phyloP scores from a whole-genome alignment of 805 yeast species.

The Starmerella scarabaei region DNA sequence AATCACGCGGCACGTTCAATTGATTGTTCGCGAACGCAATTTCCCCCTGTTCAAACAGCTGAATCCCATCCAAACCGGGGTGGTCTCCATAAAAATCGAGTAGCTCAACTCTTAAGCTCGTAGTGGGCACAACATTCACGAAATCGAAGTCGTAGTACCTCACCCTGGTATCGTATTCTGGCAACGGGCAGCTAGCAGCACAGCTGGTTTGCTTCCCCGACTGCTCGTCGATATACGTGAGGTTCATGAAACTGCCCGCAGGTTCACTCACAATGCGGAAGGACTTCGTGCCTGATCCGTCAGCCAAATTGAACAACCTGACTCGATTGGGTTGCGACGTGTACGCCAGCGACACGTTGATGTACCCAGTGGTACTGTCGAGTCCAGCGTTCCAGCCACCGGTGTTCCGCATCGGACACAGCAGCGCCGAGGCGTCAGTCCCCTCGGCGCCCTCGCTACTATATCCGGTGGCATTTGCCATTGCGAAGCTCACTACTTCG shows the following conservation, averaged over 20 bases:
- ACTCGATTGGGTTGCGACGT: slow-evolving; percentile 52
- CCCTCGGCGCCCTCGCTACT: slow-evolving; percentile 1
- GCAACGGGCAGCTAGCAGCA: slow-evolving; percentile 82
- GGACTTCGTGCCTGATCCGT: slow-evolving; percentile 35
- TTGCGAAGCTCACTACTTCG: slow-evolving; percentile 13
- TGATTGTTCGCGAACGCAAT: slow-evolving; percentile 62
- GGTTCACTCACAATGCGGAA: slow-evolving; percentile 72
- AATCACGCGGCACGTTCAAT: slow-evolving; percentile 28
- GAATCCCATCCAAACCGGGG: slow-evolving; percentile 61
- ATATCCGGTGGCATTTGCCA: slow-evolving; percentile 15
- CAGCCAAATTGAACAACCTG: slow-evolving; percentile 51
- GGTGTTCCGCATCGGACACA: slow-evolving; percentile 43
- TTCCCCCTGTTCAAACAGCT: slow-evolving; percentile 47
- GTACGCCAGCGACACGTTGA: slow-evolving; percentile 17
- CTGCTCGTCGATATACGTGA: slow-evolving; percentile 67
- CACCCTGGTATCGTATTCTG: slow-evolving; percentile 22
- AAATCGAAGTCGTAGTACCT: slow-evolving; percentile 69
- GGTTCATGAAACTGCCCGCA: slow-evolving; percentile 78
- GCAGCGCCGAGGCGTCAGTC: slow-evolving; percentile 25
- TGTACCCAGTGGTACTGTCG: slow-evolving; percentile 13
- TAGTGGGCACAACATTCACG: slow-evolving; percentile 50
- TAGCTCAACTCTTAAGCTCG: slow-evolving; percentile 49
- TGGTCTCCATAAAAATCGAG: slow-evolving; percentile 53
- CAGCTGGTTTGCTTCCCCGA: slow-evolving; percentile 43
- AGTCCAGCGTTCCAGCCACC: slow-evolving; percentile 15